A percentile compares a stretch with the other conserved stretches of the same genome.
These are phyloP conservation scores for Nitzschia palea DNA, from an alignment of 108 stramenopile species.

Conservation along the genomic window DNA sequence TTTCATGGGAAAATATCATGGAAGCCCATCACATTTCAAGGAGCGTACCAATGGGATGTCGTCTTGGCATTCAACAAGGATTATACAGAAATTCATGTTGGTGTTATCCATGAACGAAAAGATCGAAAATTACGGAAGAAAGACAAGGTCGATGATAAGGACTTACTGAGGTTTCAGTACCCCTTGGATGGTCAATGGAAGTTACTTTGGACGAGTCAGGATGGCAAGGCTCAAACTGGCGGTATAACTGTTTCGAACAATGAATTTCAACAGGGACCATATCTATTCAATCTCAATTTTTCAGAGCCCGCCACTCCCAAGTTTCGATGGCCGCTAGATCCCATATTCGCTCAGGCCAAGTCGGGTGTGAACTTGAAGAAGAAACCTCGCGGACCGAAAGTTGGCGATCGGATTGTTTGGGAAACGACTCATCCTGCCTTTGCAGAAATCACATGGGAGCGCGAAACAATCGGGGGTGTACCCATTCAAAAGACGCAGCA, in stretches of 20 bases:
- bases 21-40: constrained; percentile 17
- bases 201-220: constrained; percentile 9
- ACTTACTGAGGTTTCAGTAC: constrained; percentile 1
- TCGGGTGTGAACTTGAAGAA: constrained; percentile 19
- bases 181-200: constrained; percentile 27
- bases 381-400: constrained; percentile 16
- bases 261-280: constrained; percentile 25
- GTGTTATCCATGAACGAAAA: constrained; percentile 28
- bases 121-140: constrained; percentile 3
- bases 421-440: constrained; percentile 28
- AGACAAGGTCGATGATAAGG: not conserved
- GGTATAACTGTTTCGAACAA: constrained; percentile 22
- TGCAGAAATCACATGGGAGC: constrained; percentile 20
- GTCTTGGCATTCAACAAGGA: constrained; percentile 17
- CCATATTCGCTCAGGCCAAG: constrained; percentile 11
- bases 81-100: constrained; percentile 16
- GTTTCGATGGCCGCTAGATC: constrained; percentile 30
- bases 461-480: constrained; percentile 9
- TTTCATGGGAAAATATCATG: constrained; percentile 22
- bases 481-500: constrained; percentile 12
- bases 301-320: constrained; percentile 10
- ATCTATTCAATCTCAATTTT: constrained; percentile 28
- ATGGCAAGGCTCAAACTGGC: constrained; percentile 20
- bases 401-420: constrained; percentile 23
- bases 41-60: constrained; percentile 24